A percentile compares a stretch with the other conserved stretches of the same genome.
phyloP scores from a whole-genome alignment of 805 yeast species.

The Barnettozyma salicaria region DNA sequence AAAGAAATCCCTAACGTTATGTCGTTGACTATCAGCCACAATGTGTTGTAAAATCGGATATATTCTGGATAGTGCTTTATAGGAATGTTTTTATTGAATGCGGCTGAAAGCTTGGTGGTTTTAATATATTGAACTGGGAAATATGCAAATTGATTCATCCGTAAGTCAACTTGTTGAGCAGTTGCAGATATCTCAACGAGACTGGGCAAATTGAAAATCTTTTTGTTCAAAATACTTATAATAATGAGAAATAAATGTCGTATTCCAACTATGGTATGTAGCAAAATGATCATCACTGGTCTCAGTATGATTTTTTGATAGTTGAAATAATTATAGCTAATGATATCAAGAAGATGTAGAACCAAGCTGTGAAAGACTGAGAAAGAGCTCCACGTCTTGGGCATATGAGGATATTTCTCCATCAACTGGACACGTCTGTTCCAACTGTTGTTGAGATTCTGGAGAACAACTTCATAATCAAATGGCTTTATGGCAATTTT shows the following conservation, averaged over 20 bases:
- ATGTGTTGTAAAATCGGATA: slow-evolving; percentile 73
- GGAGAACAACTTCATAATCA: slow-evolving; percentile 7
- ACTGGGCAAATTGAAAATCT: slow-evolving; percentile 19
- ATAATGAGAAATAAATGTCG: slow-evolving; percentile 16
- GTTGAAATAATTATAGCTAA: neutral
- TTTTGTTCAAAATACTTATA: slow-evolving; percentile 27
- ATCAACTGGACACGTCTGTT: slow-evolving; percentile 11
- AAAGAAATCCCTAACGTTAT: slow-evolving; percentile 64
- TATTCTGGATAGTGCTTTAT: slow-evolving; percentile 52
- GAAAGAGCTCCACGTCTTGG: slow-evolving; percentile 12
- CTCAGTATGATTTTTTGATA: slow-evolving; percentile 8
- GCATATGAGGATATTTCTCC: slow-evolving; percentile 12
- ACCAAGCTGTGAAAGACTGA: slow-evolving; percentile 1
- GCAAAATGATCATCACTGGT: slow-evolving; percentile 10
- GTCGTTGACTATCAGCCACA: slow-evolving; percentile 87
- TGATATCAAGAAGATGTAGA: neutral
- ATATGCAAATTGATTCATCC: slow-evolving; percentile 69
- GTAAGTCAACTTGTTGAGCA: slow-evolving; percentile 71
- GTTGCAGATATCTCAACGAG: slow-evolving; percentile 48
- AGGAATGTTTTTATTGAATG: slow-evolving; percentile 31
- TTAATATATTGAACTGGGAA: slow-evolving; percentile 75
- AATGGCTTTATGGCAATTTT: too few relatives aligned
- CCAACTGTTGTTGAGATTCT: slow-evolving; percentile 20
- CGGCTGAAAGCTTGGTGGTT: slow-evolving; percentile 29
- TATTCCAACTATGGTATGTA: slow-evolving; percentile 10